Conservation (phyloP, 768 basidiomycete species). For the Suillus tomentosus region DNA sequence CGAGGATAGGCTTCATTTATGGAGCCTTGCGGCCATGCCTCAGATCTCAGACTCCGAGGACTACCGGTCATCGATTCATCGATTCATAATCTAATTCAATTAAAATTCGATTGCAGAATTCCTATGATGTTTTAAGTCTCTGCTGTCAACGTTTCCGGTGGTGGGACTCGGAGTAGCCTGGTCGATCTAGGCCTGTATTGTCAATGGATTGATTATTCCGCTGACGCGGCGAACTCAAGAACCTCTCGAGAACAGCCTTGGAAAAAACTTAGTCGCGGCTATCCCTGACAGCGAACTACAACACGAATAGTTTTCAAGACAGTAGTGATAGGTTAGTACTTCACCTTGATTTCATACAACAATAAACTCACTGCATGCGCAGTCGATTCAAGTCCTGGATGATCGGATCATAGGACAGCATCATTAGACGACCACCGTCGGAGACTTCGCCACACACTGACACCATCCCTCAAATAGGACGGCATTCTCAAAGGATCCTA, state of each 20-base stretch:
- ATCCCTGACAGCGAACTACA: neutral
- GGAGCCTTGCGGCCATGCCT: neutral
- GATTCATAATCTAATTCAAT: too few relatives aligned
- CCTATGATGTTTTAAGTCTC: too few relatives aligned
- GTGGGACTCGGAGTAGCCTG: neutral
- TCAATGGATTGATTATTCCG: neutral
- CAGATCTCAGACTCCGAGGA: too few relatives aligned
- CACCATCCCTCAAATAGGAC: neutral
- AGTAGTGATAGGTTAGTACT: neutral
- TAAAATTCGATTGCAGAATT: too few relatives aligned
- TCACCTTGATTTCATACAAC: neutral
- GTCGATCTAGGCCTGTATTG: neutral
- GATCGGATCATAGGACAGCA: neutral
- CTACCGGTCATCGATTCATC: too few relatives aligned
- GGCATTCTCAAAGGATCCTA: neutral
- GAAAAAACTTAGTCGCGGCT: neutral
- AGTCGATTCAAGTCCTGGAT: neutral
- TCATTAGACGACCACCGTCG: neutral
- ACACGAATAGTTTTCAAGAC: neutral
- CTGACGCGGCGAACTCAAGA: neutral
- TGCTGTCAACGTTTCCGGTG: neutral
- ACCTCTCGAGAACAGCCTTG: neutral
- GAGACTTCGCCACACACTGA: neutral
- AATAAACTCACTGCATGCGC: neutral
- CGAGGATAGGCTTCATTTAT: neutral